Base-by-base conservation (phyloP, 805 yeast species). In the Saccharomycopsis malanga region DNA sequence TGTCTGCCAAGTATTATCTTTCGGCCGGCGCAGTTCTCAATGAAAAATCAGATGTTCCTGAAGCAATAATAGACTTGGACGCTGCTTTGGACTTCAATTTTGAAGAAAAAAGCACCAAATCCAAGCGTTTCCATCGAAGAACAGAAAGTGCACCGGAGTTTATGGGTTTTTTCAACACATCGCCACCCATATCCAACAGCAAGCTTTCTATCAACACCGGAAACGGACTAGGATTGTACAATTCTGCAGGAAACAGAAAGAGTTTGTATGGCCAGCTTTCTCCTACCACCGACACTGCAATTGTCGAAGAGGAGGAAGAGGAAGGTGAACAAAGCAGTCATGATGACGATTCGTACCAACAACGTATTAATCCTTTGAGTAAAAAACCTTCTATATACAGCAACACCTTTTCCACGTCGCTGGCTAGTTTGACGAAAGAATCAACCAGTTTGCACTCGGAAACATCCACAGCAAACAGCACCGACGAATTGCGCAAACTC, bases 141-240 rank as follows among this genome's bases (percentile, higher is more conserved):
- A 66, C 79, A 1, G 81, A 76, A 57, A 71, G 77, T 35, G 81
- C 81, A 0, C 80, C 81, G 4, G 78, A 76, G 27, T 63, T 71
- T 43, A 65, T 70, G 32, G 65, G 66, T 45, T 30, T 39, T 38
- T 10, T 39, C 30, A 24, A 32, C 30, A 25, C 45, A 38, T 30
- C 44, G 7, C 22, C 18, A 25, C 36, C 15, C 17, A n/a, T 4
- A 6, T 10, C 22, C 9, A 34, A 18, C 25, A 42, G 23, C 27
- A 41, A 44, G 34, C 29, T 46, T 5, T 20, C 46, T 2, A 32
- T 45, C 14, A 46, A 27, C 24, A 49, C 49, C n/a, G 24, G 30
- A 17, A 40, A 7, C 22, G 46, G 35, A 10, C 25, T 37, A n/a
- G 48, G 51, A 15, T 35, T 44, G 32, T 44, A 25, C 18, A 37